Base-by-base conservation (phyloP, 2,329 filamentous ascomycete genomes). In the Xylariaceae sp. region DNA sequence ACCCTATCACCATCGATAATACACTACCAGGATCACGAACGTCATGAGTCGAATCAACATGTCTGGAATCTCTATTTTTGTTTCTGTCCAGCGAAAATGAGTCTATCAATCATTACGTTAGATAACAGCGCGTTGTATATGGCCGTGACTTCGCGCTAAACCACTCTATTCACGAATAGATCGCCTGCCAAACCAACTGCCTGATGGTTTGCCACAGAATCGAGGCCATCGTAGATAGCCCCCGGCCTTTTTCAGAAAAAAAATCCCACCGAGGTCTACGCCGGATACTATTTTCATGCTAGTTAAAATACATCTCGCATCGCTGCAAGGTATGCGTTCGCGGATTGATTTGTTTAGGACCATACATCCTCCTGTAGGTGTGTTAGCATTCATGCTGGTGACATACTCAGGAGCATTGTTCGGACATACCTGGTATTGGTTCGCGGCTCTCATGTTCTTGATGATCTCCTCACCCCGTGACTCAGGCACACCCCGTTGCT, bases 391-490 rank as follows among this genome's bases (percentile, higher is more conserved):
- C 51, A 56, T 48, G 55, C 56, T 44, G 44, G 5, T 8, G 23
- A 53, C n/a, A 34, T 56, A 37, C 23, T n/a, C 39, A n/a, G 34
- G 54, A 47, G 10, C 7, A 50, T 41, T 13, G 11, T 44, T 44
- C 35, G 55, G 48, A 76, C 79, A 61, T 83, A 87, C 94, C 82
- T 99, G 95, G 80, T 99, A 99, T 75, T 94, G 90, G 76, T 96
- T 97, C 65, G 88, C 87, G 66, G 89, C 88, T 71, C 94, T 88
- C 93, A 99, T 97, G 69, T 88, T 88, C 84, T 97, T 99, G 62
- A 99, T 92, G 70, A 97, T 87, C 72, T 97, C 93, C 77, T 99
- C 94, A 11, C 86, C 94, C 82, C 96, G 96, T 64, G 88, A 80
- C 69, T 93, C 88, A 1, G 90, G 81, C 60, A 97, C 82, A 54